Evolutionary conservation across 2,329 filamentous ascomycete genomes (phyloP), one percentile per base, ranked within the genome.

Genomic region (Aspergillus spinulosporus): DNA sequence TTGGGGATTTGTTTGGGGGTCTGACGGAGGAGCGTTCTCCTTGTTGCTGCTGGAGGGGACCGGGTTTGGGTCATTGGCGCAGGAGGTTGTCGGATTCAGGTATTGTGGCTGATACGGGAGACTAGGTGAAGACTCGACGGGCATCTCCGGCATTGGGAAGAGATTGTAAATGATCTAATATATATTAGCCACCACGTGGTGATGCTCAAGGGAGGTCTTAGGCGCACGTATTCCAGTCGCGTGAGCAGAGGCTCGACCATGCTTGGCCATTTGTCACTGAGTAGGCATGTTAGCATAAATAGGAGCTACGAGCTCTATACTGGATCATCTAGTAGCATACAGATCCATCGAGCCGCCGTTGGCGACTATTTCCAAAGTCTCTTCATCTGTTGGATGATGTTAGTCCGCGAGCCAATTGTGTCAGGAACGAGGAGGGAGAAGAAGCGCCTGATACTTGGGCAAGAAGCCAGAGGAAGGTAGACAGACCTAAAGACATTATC

Each of bases 121-220:
- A 76, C 59, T 69, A 74, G 63, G 69, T 67, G 49, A 29, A 14
- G 76, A 68, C 64, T 76, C 67, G 58, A 75, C 72, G 43, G 76
- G 80, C 51, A 84, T 74, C 52, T 77, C 80, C 8, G 89, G 89
- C 64, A 88, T 87, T 42, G 89, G 86, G 66, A 96, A 96, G 51
- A 88, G 86, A 69, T 85, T 81, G 72, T 84, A 83, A 40, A 89
- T 84, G 63, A 92, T 93, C 90, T 95, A 29, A 51, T 60, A 45
- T 62, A 44, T n/a, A 28, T 52, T 15, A 52, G 51, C 29, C 29
- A 37, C 8, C 5, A 3, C 12, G 37, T 28, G 29, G 7, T n/a
- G 2, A 40, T 26, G 39, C 4, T n/a, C 6, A 28, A 49, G 31
- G 45, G 44, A 49, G 55, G 15, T 12, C 26, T 32, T 26, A 49